Conservation (phyloP, 441 rosid species). For the Syzygium malaccense region DNA sequence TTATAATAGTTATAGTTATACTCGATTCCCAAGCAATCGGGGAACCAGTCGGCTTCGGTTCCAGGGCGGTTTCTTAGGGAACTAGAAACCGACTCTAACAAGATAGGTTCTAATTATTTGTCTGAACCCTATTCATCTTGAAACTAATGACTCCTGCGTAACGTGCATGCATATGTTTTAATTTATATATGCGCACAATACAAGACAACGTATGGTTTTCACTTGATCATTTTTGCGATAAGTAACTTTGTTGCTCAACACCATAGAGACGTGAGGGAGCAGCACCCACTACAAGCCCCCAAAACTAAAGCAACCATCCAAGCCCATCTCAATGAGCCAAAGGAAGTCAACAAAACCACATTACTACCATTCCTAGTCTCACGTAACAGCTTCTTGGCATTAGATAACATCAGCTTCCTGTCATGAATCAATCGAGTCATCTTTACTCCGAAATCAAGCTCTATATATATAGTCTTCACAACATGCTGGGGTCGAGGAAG, state of each 20-base stretch:
- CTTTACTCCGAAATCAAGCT: neutral
- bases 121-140: neutral
- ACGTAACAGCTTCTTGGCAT: neutral
- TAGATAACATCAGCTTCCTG: neutral
- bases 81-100: too few species aligned
- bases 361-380: neutral
- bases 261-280: neutral
- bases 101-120: neutral
- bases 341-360: neutral
- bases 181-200: neutral
- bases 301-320: neutral
- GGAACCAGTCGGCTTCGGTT: neutral
- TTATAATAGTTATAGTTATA: neutral
- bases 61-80: neutral
- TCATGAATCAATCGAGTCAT: neutral
- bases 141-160: neutral
- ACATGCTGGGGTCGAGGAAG: neutral
- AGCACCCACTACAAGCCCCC: neutral
- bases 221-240: neutral
- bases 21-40: rapidly evolving
- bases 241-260: neutral
- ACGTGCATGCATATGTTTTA: neutral
- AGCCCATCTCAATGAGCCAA: neutral
- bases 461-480: rapidly evolving
- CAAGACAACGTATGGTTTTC: neutral